Base-by-base conservation (phyloP, 805 yeast genomes). In the Metschnikowia shivogae region DNA sequence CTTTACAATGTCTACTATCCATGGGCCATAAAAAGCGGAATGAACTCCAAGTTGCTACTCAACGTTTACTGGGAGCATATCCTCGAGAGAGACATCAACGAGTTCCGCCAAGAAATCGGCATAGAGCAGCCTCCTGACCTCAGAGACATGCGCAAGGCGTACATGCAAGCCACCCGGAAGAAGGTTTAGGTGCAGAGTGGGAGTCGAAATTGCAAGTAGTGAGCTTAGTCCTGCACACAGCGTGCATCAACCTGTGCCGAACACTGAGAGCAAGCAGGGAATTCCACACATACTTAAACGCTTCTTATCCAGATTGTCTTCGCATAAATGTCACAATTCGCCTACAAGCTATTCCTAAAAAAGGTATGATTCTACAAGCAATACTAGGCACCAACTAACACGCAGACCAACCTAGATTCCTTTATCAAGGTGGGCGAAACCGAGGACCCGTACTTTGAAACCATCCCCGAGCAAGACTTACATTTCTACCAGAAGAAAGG, bases 61-160 rank as follows among this genome's bases (percentile, higher is more conserved):
- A 87, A 88, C 60, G 89, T 92, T 0, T 88, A 86, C 61, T 92
- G 99, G 99, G 98, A 93, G 61, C 77, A 87, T 36, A 66, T 82
- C 17, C 70, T 93, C 55, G 86, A 82, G 22, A 73, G 73, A 49
- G 92, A 89, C 60, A 78, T 88, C 5, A 72, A 81, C 45, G 89
- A 84, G 56, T 67, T 93, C 38, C 79, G 97, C 57, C 54, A 57
- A 5, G 85, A 84, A 46, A 66, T 92, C 49, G 86, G 89, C 4
- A 81, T 92, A 42, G 82, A 78, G 47, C 75, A 75, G 46, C 96
- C 97, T 0, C 76, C 76, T 4, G 89, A 89, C 59, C 77, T 89
- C 65, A 73, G 97, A 52, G 69, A 65, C 34, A 67, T 89, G 58
- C 72, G 93, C 43, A 74, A 71, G 52, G 63, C 61, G 40, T 67